These are phyloP conservation scores for Ogataea pignaliae DNA, from an alignment of 805 yeast species.

Conservation along the genomic window DNA sequence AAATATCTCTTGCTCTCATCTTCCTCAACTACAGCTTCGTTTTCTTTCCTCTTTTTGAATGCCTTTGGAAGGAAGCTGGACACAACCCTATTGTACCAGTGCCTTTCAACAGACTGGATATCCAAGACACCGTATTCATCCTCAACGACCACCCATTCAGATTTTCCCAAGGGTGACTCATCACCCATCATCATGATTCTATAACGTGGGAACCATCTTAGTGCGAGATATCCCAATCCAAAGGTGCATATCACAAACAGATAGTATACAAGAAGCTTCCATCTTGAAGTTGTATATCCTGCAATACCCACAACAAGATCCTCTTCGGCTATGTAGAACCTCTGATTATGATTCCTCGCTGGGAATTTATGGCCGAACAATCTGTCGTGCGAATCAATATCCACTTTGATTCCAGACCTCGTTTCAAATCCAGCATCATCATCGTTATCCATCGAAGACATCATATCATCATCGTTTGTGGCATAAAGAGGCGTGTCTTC, in stretches of 20 bases:
- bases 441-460: conserved; percentile 8
- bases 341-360: conserved; percentile 53
- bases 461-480: conserved; percentile 14
- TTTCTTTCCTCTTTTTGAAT: conserved; percentile 6
- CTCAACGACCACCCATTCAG: conserved; percentile 93
- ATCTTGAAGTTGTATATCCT: conserved; percentile 60
- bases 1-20: conserved; percentile 21
- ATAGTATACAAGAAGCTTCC: conserved; percentile 46
- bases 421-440: conserved; percentile 3
- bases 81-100: conserved; percentile 65
- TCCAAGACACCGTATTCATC: conserved; percentile 87
- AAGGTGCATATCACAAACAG: conserved; percentile 51
- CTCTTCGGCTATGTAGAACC: conserved; percentile 92
- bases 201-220: conserved; percentile 85
- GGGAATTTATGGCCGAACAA: conserved; percentile 36
- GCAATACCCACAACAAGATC: conserved; percentile 94
- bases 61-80: conserved; percentile 55
- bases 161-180: conserved; percentile 64
- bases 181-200: conserved; percentile 64
- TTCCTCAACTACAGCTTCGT: conserved; percentile 14
- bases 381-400: conserved; percentile 35
- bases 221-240: conserved; percentile 68
- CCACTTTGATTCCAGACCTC: conserved; percentile 21
- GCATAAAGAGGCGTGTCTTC: conserved; percentile 15
- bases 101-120: conserved; percentile 50